phyloP scores from a whole-genome alignment of 1,284 basidiomycete species.

The Heterobasidion occidentale region DNA sequence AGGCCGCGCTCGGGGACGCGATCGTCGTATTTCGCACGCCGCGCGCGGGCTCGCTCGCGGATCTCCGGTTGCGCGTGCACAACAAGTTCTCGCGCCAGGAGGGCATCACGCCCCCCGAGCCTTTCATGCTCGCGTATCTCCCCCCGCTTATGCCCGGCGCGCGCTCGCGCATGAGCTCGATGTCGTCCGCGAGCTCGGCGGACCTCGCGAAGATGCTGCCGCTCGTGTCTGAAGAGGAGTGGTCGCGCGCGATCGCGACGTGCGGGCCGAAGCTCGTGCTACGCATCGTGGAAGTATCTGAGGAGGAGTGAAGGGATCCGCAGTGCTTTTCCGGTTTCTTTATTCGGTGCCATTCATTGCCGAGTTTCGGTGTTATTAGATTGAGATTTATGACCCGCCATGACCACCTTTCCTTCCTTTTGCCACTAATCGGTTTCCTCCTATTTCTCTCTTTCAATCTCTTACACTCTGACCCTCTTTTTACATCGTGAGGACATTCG shows the following conservation, averaged over 20 bases:
- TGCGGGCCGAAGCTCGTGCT: conserved; percentile 26
- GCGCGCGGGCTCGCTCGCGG: conserved; percentile 33
- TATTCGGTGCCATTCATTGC: no score
- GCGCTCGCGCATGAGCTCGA: conserved; percentile 26
- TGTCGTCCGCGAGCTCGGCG: conserved; percentile 23
- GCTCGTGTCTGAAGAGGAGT: conserved; percentile 30
- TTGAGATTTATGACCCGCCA: no score
- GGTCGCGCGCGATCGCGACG: conserved; percentile 27
- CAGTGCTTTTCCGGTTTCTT: no score
- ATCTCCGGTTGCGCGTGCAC: conserved; percentile 46
- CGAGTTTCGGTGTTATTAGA: no score
- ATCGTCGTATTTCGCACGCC: conserved; percentile 55
- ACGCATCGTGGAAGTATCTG: conserved; percentile 5
- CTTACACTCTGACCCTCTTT: no score
- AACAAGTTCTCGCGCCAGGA: conserved; percentile 59
- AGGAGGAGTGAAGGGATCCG: neutral
- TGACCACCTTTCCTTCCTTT: no score
- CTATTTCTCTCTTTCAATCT: no score
- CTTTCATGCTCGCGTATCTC: conserved; percentile 46
- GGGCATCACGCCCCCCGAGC: conserved; percentile 38
- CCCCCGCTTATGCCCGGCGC: conserved; percentile 13
- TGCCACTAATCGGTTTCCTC: no score
- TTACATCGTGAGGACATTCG: no score
- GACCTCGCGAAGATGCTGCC: conserved; percentile 21
- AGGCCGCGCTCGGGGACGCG: conserved; percentile 51